Percentiles rank a stretch among this genome's conserved stretches.
These are phyloP conservation scores for Fusarium solani-melongenae DNA, from an alignment of 2,329 filamentous ascomycete species.

Conservation along the genomic window DNA sequence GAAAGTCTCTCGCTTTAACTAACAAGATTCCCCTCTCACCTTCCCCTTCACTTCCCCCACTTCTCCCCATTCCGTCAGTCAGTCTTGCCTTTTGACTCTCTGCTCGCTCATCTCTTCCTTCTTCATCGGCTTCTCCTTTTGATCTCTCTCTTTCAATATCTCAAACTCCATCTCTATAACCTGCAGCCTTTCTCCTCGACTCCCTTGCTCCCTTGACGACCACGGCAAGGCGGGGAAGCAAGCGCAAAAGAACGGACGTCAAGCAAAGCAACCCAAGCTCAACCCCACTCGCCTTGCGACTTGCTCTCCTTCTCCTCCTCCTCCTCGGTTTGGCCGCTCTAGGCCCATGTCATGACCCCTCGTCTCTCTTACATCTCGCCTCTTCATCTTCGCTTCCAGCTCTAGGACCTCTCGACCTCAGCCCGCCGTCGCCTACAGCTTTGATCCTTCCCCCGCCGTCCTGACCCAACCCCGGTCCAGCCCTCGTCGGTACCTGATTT, in stretches of 20 bases:
- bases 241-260: constrained; percentile 6
- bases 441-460: not conserved
- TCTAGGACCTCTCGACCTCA: constrained; percentile 14
- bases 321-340: constrained; percentile 16
- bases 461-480: constrained; percentile 8
- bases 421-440: not conserved
- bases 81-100: constrained; percentile 7
- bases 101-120: constrained; percentile 21
- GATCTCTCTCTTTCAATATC: not conserved
- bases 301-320: constrained; percentile 15
- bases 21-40: constrained; percentile 7
- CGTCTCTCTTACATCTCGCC: constrained; percentile 10
- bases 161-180: constrained; percentile 6
- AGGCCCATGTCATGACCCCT: constrained; percentile 35
- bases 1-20: constrained; percentile 23
- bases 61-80: constrained; percentile 38
- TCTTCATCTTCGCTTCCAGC: constrained; percentile 27
- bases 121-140: constrained; percentile 10
- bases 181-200: constrained; percentile 5
- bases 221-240: constrained; percentile 33
- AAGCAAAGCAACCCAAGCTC: constrained; percentile 22
- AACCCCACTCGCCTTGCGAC: constrained; percentile 36
- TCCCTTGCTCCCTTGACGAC: constrained; percentile 14
- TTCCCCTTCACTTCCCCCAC: constrained; percentile 20
- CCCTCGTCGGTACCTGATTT: constrained; percentile 8